Conservation (phyloP, 1,284 basidiomycete species). For the Coniferiporia weirii region DNA sequence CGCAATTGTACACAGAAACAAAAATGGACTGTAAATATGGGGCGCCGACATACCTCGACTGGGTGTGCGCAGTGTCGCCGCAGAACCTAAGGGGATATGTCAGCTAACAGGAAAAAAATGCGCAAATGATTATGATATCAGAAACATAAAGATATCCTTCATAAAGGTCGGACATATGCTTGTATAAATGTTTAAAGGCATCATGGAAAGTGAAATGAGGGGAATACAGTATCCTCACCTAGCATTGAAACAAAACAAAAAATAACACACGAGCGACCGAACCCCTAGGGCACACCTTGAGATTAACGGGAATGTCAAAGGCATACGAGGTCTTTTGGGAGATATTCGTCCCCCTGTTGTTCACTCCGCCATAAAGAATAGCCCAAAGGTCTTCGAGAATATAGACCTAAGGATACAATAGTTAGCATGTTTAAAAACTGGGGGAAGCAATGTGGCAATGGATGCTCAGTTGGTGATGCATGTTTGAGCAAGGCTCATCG, state of each 20-base stretch:
- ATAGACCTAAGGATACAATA: not conserved
- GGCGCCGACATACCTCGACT: no score
- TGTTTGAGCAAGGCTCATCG: constrained; percentile 22
- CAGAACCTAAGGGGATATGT: not conserved
- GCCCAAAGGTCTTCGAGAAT: no score
- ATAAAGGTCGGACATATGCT: constrained; percentile 24
- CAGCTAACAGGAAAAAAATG: not conserved
- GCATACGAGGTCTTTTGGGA: not conserved
- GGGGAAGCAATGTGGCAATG: not conserved
- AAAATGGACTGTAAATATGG: not conserved
- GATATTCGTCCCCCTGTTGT: not conserved
- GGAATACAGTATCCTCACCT: not conserved
- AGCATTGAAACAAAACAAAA: not conserved
- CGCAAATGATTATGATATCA: not conserved
- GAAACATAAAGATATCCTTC: constrained; percentile 19
- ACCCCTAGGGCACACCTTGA: no score
- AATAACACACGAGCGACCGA: not conserved
- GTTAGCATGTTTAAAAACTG: not conserved
- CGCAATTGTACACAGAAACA: not conserved
- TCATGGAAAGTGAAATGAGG: constrained; percentile 5
- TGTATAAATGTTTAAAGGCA: constrained; percentile 19
- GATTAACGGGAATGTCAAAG: not conserved
- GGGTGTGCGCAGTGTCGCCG: no score
- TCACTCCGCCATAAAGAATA: not conserved
- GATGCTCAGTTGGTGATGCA: constrained; percentile 23